Percentiles rank a stretch among this genome's conserved stretches.
phyloP scores from a whole-genome alignment of 805 yeast genomes.

The Phaffomyces antillensis region DNA sequence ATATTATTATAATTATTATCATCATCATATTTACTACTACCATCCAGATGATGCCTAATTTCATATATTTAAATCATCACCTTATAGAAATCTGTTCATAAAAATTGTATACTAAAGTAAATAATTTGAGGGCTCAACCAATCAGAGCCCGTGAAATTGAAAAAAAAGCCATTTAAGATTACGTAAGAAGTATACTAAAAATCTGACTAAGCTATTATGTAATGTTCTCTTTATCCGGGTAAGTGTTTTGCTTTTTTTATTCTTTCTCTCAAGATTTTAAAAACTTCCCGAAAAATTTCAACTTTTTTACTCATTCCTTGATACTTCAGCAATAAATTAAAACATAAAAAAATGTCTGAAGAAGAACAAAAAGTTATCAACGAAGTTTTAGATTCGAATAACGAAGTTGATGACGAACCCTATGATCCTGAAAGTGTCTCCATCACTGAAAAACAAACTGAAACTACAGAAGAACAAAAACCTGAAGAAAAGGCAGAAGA shows the following conservation, averaged over 20 bases:
- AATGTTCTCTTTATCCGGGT: too few species aligned
- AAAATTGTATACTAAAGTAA: not conserved
- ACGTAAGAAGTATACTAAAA: too few species aligned
- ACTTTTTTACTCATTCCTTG: too few species aligned
- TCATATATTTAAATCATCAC: too few species aligned
- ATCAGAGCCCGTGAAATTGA: not conserved
- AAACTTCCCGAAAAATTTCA: too few species aligned
- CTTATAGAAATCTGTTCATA: not conserved
- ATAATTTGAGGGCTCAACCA: not conserved
- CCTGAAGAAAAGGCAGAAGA: constrained; percentile 10
- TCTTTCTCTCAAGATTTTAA: too few species aligned
- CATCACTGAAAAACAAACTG: too few species aligned
- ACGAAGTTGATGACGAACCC: not conserved
- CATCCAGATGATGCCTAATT: not conserved
- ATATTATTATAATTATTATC: not conserved
- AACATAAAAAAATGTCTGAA: not conserved
- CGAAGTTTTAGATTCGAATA: too few species aligned
- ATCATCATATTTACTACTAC: not conserved
- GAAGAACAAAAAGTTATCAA: not conserved
- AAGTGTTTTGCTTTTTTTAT: too few species aligned
- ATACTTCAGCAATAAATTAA: too few species aligned
- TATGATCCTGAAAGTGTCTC: not conserved
- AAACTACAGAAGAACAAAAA: not conserved
- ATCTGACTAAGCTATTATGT: too few species aligned
- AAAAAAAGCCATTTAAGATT: not conserved